phyloP scores from a whole-genome alignment of 2,329 filamentous ascomycete species.

The Ceratocystis cacaofunesta region DNA sequence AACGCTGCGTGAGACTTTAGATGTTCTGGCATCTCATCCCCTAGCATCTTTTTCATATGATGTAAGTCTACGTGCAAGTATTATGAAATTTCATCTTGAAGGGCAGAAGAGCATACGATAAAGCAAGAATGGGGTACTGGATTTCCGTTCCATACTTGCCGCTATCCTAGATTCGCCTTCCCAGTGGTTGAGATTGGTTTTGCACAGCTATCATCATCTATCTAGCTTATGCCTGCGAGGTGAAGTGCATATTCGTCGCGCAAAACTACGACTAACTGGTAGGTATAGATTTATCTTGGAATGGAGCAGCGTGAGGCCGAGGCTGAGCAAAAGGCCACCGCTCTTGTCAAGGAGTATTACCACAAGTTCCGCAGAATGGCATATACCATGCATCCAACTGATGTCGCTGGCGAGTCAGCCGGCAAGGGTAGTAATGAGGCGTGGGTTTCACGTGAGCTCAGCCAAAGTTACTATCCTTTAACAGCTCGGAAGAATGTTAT shows the following conservation, averaged over 20 bases:
- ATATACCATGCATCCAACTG: constrained; percentile 51
- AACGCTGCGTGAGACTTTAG: constrained; percentile 51
- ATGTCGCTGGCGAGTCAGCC: constrained; percentile 51
- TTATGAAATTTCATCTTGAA: background rate
- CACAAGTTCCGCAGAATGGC: constrained; percentile 52
- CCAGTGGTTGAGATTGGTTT: background rate
- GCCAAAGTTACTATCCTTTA: constrained; percentile 40
- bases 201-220: background rate
- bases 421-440: constrained; percentile 63
- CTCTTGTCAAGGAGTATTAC: constrained; percentile 46
- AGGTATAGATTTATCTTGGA: constrained; percentile 48
- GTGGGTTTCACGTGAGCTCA: constrained; percentile 53
- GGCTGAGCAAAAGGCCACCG: constrained; percentile 45
- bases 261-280: background rate
- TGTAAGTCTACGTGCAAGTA: constrained; percentile 33
- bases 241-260: background rate
- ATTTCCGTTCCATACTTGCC: background rate
- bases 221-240: background rate
- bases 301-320: constrained; percentile 56
- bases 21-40: constrained; percentile 52
- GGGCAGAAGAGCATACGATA: background rate
- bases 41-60: constrained; percentile 51
- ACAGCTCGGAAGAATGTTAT: constrained; percentile 44
- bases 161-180: background rate
- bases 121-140: no score